phyloP scores from a whole-genome alignment of 768 basidiomycete species.

The Rhodocollybia butyracea region DNA sequence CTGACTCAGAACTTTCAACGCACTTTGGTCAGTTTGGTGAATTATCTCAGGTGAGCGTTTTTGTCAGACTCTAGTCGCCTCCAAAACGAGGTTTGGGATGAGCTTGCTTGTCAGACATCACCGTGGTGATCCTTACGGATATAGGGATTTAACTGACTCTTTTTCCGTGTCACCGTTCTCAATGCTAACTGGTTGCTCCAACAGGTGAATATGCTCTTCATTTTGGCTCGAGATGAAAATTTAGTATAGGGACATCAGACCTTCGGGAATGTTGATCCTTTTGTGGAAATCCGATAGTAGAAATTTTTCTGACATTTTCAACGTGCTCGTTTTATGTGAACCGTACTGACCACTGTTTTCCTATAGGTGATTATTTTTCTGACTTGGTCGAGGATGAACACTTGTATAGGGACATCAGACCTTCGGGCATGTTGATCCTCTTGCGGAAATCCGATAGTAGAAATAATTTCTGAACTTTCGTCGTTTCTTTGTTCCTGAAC shows the following conservation, averaged over 20 bases:
- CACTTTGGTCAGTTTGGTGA: constrained; percentile 70
- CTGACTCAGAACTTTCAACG: constrained; percentile 61
- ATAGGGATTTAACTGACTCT: background rate
- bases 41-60: constrained; percentile 65
- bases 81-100: too few species aligned
- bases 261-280: constrained; percentile 56
- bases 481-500: background rate
- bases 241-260: constrained; percentile 66
- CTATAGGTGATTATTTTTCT: constrained; percentile 6
- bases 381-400: constrained; percentile 25
- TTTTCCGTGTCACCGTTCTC: background rate
- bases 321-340: constrained; percentile 22
- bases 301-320: constrained; percentile 38
- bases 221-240: constrained; percentile 34
- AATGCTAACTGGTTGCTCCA: background rate
- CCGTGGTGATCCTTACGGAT: background rate
- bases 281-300: constrained; percentile 64
- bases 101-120: background rate
- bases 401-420: constrained; percentile 42
- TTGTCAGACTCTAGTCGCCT: too few species aligned
- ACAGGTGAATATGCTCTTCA: background rate
- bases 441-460: constrained; percentile 42
- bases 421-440: constrained; percentile 33
- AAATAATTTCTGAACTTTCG: constrained; percentile 24
- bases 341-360: background rate